These are phyloP conservation scores for Hymenoscyphus repandus DNA, from an alignment of 2,329 filamentous ascomycete species.

Conservation along the genomic window DNA sequence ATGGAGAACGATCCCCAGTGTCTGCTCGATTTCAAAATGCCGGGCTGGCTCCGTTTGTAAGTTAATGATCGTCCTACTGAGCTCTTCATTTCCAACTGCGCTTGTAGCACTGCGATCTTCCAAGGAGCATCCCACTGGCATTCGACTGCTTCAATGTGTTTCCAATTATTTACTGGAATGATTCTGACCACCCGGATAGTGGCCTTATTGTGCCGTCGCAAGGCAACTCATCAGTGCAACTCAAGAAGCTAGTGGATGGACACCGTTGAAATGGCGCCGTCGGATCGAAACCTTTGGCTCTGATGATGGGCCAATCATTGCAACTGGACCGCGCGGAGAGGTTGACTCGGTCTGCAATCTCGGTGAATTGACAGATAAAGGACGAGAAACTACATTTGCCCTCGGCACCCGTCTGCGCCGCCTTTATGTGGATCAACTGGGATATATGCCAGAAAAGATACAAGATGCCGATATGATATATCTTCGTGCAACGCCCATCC, in stretches of 20 bases:
- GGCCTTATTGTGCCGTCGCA: constrained; percentile 86
- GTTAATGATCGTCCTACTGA: neutral
- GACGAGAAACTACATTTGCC: constrained; percentile 64
- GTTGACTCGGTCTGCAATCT: constrained; percentile 78
- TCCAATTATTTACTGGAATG: too few relatives aligned
- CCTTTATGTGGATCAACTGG: constrained; percentile 70
- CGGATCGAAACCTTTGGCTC: constrained; percentile 77
- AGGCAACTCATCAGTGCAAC: constrained; percentile 63
- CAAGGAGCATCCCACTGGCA: too few relatives aligned
- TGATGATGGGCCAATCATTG: constrained; percentile 64
- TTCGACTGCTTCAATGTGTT: neutral
- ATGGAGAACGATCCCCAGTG: constrained; percentile 80
- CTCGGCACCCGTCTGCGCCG: constrained; percentile 63
- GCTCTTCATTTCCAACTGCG: neutral
- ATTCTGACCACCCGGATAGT: constrained; percentile 34
- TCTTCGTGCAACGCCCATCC: constrained; percentile 68
- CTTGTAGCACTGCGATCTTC: too few relatives aligned
- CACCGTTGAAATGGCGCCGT: constrained; percentile 52
- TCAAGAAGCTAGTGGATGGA: constrained; percentile 40
- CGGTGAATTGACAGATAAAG: constrained; percentile 71
- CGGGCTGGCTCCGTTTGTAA: constrained; percentile 50
- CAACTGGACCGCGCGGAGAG: constrained; percentile 61
- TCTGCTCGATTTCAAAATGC: constrained; percentile 82
- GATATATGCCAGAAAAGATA: constrained; percentile 60
- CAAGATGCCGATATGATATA: constrained; percentile 57